These are phyloP conservation scores for Plasmodium vinckei DNA, from an alignment of 169 alveolate species.

Conservation along the genomic window DNA sequence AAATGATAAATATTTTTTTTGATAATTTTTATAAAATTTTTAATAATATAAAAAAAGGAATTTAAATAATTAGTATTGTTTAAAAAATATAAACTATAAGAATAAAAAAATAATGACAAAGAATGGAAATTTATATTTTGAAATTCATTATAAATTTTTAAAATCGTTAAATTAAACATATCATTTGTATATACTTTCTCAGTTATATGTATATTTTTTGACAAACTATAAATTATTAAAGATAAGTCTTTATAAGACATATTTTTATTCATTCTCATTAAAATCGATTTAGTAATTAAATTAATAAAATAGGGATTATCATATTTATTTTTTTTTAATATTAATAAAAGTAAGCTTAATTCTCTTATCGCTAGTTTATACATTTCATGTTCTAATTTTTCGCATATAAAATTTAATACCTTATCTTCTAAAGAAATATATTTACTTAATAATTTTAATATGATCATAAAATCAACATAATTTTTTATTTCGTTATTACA, in stretches of 20 bases:
- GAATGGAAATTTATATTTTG: constrained; percentile 58
- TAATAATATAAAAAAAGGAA: constrained; percentile 54
- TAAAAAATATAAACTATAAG: constrained; percentile 57
- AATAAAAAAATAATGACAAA: constrained; percentile 66
- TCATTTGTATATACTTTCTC: constrained; percentile 47
- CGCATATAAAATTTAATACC: constrained; percentile 61
- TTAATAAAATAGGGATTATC: constrained; percentile 37
- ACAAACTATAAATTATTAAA: constrained; percentile 35
- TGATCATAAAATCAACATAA: constrained; percentile 68
- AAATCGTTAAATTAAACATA: constrained; percentile 43
- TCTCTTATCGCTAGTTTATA: constrained; percentile 51
- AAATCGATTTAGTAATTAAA: constrained; percentile 40
- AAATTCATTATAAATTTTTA: constrained; percentile 44
- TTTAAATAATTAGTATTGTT: constrained; percentile 34
- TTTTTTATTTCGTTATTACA: constrained; percentile 41
- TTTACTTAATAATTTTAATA: constrained; percentile 51
- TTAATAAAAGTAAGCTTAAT: constrained; percentile 38
- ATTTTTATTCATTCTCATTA: constrained; percentile 70
- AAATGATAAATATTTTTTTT: constrained; percentile 31
- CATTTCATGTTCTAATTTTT: constrained; percentile 40
- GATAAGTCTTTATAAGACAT: constrained; percentile 62
- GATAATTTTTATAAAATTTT: constrained; percentile 42
- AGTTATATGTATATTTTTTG: constrained; percentile 8
- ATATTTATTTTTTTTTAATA: constrained; percentile 57
- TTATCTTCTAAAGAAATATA: constrained; percentile 34